Conservation (phyloP, 345 rosid species). For the Laguncularia racemosa region DNA sequence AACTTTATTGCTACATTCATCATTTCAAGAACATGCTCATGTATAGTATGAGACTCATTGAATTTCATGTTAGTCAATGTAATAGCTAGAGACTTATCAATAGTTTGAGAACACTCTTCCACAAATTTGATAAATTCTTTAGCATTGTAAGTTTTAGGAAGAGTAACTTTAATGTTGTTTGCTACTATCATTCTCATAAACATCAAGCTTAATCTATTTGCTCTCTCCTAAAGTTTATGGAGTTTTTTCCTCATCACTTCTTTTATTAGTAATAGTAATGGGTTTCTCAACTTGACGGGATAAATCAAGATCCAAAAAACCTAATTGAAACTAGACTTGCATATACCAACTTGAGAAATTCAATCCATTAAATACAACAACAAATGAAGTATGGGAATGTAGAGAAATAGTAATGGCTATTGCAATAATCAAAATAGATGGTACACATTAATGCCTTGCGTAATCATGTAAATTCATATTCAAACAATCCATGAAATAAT, state of each 20-base stretch:
- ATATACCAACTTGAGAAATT: no score
- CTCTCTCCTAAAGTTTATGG: not conserved
- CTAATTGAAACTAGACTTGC: no score
- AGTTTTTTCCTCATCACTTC: not conserved
- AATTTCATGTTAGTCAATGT: conserved; percentile 12
- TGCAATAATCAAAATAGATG: no score
- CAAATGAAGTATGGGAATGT: no score
- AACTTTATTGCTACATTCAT: conserved; percentile 1
- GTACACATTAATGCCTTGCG: no score
- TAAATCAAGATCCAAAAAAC: no score
- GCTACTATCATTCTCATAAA: conserved; percentile 8
- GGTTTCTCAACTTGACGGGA: no score
- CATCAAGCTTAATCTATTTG: conserved; percentile 7
- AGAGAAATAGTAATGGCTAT: no score
- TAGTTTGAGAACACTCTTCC: conserved; percentile 3
- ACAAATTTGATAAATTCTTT: not conserved
- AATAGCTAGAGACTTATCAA: not conserved
- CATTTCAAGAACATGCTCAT: conserved; percentile 10
- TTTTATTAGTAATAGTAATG: not conserved
- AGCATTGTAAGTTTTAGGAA: no score
- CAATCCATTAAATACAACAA: no score
- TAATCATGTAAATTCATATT: no score
- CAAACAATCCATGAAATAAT: no score
- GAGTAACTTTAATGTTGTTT: conserved; percentile 8
- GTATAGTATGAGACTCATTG: conserved; percentile 15